Evolutionary conservation across 2,329 filamentous ascomycete species (phyloP), one percentile per base, ranked within the genome.

Genomic region (Penicillium occitanis): DNA sequence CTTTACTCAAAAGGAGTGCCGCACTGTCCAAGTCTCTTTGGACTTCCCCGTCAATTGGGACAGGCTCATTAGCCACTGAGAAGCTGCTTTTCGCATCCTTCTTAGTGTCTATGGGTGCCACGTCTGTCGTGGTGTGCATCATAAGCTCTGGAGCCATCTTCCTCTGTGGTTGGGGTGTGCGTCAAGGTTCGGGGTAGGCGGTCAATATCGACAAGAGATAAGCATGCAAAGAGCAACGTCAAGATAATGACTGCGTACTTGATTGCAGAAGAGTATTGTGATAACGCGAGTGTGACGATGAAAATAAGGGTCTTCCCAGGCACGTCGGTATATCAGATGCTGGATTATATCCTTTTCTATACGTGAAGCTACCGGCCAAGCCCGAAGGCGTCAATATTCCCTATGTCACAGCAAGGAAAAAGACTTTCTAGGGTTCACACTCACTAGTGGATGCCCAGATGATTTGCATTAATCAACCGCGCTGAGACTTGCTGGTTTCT

Each of bases 311-410:
- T n/a, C 50, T 53, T 53, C 8, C 3, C 3, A 17, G 48, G 48
- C 14, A 50, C 19, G 50, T 53, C 28, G 50, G 14, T 58, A 33
- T 58, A 58, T 37, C 33, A 7, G 10, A 25, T 25, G 55, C 19
- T 58, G 37, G 55, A 58, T 42, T 37, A 37, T 58, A 58, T 42
- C 33, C 19, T 58, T 42, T 58, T 58, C 55, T 58, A 40, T 37
- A 58, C 30, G 10, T 42, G 33, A 58, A 58, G 55, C 13, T 42
- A 3, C 55, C 37, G 55, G 55, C 55, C 55, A 42, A 40, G n/a
- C 37, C 37, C 55, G 55, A 58, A 37, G n/a, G 37, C 37, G 55
- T 58, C 33, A 58, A 28, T 58, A 10, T 37, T 7, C 19, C 10
- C 30, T 57, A 19, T 58, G 37, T 58, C 37, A 40, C 55, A 37